Percentiles rank a stretch among this genome's conserved stretches.
Conservation (phyloP, 208 protist genomes). For the Wallacemonas sp. region DNA sequence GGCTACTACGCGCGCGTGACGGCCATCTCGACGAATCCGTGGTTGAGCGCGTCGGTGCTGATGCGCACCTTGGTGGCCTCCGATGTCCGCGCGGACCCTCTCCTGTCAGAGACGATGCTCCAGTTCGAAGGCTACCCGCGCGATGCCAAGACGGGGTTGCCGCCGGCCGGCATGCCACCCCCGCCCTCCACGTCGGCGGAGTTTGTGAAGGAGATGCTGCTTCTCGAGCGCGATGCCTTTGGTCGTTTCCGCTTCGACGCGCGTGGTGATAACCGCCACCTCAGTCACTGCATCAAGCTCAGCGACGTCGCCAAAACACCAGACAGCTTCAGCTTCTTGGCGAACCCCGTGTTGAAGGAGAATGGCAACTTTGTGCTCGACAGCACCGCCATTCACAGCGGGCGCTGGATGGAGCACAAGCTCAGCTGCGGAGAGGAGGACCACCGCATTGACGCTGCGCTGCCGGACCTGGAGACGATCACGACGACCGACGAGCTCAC, state of each 20-base stretch:
- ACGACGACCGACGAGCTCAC: constrained; percentile 30
- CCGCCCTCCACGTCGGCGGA: constrained; percentile 36
- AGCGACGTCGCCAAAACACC: constrained; percentile 62
- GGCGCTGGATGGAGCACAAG: constrained; percentile 69
- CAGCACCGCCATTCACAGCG: constrained; percentile 40
- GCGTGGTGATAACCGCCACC: constrained; percentile 69
- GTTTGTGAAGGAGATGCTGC: constrained; percentile 74
- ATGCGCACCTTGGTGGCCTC: constrained; percentile 71
- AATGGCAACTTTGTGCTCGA: constrained; percentile 72
- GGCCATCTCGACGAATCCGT: constrained; percentile 49
- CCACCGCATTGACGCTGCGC: constrained; percentile 51
- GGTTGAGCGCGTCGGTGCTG: constrained; percentile 42
- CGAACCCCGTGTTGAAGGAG: constrained; percentile 45
- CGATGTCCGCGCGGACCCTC: constrained; percentile 65
- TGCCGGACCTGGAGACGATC: constrained; percentile 64
- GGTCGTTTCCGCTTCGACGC: constrained; percentile 79
- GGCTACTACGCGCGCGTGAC: constrained; percentile 69
- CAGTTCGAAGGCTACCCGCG: constrained; percentile 51
- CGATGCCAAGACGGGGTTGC: constrained; percentile 49
- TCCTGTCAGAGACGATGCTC: constrained; percentile 50
- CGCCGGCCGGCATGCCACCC: constrained; percentile 19
- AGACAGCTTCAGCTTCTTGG: constrained; percentile 44
- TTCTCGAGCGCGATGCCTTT: constrained; percentile 85
- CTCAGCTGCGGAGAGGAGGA: constrained; percentile 65
- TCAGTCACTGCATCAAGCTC: constrained; percentile 72